phyloP scores from a whole-genome alignment of 495 filamentous ascomycete species.

The Xylaria cubensis region DNA sequence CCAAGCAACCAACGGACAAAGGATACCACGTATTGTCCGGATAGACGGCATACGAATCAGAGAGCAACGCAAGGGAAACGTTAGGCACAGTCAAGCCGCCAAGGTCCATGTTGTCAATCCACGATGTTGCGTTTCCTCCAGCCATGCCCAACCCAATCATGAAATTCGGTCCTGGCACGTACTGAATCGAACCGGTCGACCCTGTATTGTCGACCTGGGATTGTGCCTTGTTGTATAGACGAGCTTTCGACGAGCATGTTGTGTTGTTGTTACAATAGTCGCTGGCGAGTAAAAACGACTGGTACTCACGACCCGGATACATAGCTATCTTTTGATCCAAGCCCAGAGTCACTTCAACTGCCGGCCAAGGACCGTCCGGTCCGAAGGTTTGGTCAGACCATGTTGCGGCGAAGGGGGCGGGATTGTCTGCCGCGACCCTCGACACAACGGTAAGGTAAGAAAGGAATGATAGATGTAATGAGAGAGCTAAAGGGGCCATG shows the following conservation, averaged over 20 bases:
- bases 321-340: slow-evolving; percentile 40
- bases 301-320: slow-evolving; percentile 43
- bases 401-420: slow-evolving; percentile 31
- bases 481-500: slow-evolving; percentile 33
- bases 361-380: slow-evolving; percentile 49
- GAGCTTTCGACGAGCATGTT: slow-evolving; percentile 37
- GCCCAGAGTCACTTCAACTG: slow-evolving; percentile 42
- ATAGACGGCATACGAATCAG: slow-evolving; percentile 34
- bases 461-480: slow-evolving; percentile 37
- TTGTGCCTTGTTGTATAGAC: slow-evolving; percentile 37
- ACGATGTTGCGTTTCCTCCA: slow-evolving; percentile 31
- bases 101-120: slow-evolving; percentile 36
- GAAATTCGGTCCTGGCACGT: slow-evolving; percentile 28
- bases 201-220: slow-evolving; percentile 39
- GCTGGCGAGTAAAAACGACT: slow-evolving; percentile 37
- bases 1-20: slow-evolving; percentile 43
- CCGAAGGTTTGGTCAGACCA: slow-evolving; percentile 42
- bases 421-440: slow-evolving; percentile 25
- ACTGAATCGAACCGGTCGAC: slow-evolving; percentile 32
- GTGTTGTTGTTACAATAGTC: slow-evolving; percentile 39
- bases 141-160: slow-evolving; percentile 33
- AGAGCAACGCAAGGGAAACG: slow-evolving; percentile 35
- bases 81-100: slow-evolving; percentile 32
- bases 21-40: slow-evolving; percentile 46
- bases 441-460: slow-evolving; percentile 34